A percentile compares a stretch with the other conserved stretches of the same genome.
phyloP scores from a whole-genome alignment of 2,329 filamentous ascomycete genomes.

The Neophaeococcomyces aloes region DNA sequence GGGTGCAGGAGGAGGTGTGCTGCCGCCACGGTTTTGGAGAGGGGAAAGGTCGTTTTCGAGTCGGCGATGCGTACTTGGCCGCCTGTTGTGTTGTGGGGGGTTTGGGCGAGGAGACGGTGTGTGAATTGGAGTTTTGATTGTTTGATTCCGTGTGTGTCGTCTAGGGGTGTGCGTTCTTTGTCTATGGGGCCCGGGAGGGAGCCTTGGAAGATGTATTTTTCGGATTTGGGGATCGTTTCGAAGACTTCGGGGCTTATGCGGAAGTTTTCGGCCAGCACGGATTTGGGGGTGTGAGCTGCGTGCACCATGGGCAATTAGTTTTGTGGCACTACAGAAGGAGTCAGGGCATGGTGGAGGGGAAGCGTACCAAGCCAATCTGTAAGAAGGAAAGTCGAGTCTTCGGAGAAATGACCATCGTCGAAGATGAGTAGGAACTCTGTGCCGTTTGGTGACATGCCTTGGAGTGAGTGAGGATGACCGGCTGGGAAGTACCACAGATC shows the following conservation, averaged over 20 bases:
- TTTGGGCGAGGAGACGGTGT: conserved; percentile 60
- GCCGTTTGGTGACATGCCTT: conserved; percentile 56
- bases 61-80: conserved; percentile 65
- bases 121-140: conserved; percentile 59
- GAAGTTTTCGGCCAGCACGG: conserved; percentile 65
- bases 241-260: conserved; percentile 62
- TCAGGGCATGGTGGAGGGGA: background rate
- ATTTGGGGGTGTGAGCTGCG: conserved; percentile 57
- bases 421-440: conserved; percentile 56
- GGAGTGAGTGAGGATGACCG: conserved; percentile 66
- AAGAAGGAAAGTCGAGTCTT: conserved; percentile 60
- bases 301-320: background rate
- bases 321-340: no score
- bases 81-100: conserved; percentile 54
- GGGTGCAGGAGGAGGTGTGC: conserved; percentile 62
- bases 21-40: conserved; percentile 62
- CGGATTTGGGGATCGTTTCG: conserved; percentile 49
- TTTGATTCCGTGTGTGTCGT: conserved; percentile 45
- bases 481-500: conserved; percentile 76
- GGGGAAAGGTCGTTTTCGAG: conserved; percentile 58
- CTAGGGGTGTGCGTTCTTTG: conserved; percentile 49
- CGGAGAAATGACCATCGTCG: conserved; percentile 49
- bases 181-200: conserved; percentile 53
- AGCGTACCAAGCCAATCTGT: conserved; percentile 54
- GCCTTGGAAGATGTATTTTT: conserved; percentile 72